Percentiles rank a stretch among this genome's conserved stretches.
Evolutionary conservation across 202 grass and related monocot genomes (phyloP).

Genomic region (Setaria italica): DNA sequence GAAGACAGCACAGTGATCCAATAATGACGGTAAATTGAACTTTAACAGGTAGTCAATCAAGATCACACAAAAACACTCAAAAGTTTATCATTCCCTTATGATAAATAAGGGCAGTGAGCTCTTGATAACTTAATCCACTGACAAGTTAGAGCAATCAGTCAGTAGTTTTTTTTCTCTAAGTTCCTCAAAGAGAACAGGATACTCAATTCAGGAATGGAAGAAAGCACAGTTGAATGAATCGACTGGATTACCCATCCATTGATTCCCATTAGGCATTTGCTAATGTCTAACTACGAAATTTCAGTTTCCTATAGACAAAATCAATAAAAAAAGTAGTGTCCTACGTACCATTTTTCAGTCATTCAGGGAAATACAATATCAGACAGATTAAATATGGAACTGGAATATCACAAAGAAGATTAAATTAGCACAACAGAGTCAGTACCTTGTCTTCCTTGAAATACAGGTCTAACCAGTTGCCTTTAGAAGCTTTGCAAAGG

Average conservation of each 20-base stretch:
- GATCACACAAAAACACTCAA: background rate
- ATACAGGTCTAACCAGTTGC: conserved; percentile 80
- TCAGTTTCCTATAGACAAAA: background rate
- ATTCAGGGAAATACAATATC: background rate
- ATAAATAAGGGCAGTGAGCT: too few relatives aligned
- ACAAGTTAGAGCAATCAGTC: background rate
- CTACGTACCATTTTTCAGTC: background rate
- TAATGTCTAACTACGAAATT: background rate
- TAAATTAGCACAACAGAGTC: background rate
- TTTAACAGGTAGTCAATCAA: background rate
- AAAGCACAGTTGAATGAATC: background rate
- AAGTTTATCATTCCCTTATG: background rate
- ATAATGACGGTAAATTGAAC: background rate
- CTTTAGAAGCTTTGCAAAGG: conserved; percentile 75
- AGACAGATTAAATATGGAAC: background rate
- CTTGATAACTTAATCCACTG: background rate
- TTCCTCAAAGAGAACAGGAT: background rate
- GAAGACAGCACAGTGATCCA: background rate
- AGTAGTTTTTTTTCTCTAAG: background rate
- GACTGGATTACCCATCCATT: background rate
- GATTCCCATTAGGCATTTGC: background rate
- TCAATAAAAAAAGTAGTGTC: background rate
- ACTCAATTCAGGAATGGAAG: background rate
- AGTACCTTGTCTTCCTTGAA: conserved; percentile 94
- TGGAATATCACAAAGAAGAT: background rate